Evolutionary conservation across 2,329 filamentous ascomycete species (phyloP).

Genomic region (Byssothecium circinans): DNA sequence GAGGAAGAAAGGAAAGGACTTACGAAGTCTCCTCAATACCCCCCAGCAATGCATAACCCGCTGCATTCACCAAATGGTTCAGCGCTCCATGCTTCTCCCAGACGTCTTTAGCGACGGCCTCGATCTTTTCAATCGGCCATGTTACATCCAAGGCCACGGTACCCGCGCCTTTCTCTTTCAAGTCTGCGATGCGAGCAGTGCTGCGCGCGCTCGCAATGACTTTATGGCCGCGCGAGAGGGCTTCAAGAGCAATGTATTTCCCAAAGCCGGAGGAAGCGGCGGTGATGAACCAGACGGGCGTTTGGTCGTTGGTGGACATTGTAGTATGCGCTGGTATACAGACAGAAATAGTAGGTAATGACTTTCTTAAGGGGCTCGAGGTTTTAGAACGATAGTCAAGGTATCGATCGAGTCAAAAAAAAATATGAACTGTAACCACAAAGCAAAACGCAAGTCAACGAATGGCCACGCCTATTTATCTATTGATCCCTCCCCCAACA

Average conservation of each 20-base stretch:
- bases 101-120: constrained; percentile 41
- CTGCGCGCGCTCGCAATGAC: constrained; percentile 54
- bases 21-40: constrained; percentile 50
- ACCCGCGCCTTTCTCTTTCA: constrained; percentile 42
- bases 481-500: too few species aligned
- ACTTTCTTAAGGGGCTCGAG: too few species aligned
- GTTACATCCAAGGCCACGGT: constrained; percentile 48
- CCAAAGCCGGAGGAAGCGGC: constrained; percentile 54
- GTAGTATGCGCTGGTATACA: too few species aligned
- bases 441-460: too few species aligned
- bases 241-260: constrained; percentile 47
- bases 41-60: constrained; percentile 50
- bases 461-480: too few species aligned
- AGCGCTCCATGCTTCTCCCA: constrained; percentile 46
- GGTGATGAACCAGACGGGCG: constrained; percentile 51
- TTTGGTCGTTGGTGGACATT: constrained; percentile 12
- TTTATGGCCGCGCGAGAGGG: constrained; percentile 48
- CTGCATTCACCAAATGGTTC: constrained; percentile 53
- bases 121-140: constrained; percentile 36
- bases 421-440: too few species aligned
- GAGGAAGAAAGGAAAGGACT: too few species aligned
- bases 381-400: too few species aligned
- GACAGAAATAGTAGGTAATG: too few species aligned
- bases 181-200: constrained; percentile 35
- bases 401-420: too few species aligned